Conservation (phyloP, 2,329 filamentous ascomycete species). For the Monosporascus ibericus region DNA sequence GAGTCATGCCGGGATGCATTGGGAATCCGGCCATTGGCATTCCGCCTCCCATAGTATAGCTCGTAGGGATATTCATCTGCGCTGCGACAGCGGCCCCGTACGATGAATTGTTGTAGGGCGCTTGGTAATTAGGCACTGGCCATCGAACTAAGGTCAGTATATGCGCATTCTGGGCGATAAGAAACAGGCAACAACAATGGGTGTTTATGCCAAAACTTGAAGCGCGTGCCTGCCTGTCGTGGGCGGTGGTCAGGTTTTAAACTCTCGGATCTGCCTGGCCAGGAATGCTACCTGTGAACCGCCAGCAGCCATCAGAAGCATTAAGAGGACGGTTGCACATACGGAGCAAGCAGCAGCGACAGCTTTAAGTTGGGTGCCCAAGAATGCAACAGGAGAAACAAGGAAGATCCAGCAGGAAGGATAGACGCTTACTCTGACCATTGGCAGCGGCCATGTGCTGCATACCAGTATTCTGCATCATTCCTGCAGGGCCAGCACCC, state of each 20-base stretch:
- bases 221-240: too few species aligned
- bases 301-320: slow-evolving; percentile 8
- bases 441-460: slow-evolving; percentile 50
- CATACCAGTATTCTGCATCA: slow-evolving; percentile 59
- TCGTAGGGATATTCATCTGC: slow-evolving; percentile 41
- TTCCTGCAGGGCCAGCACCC: slow-evolving; percentile 45
- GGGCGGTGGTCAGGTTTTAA: background rate
- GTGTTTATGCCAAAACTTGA: slow-evolving; percentile 7
- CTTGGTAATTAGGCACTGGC: slow-evolving; percentile 49
- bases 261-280: slow-evolving; percentile 5
- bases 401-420: slow-evolving; percentile 15
- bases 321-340: background rate
- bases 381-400: slow-evolving; percentile 11
- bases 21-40: slow-evolving; percentile 48
- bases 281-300: slow-evolving; percentile 6
- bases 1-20: slow-evolving; percentile 48
- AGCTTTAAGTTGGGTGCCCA: slow-evolving; percentile 3
- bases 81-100: slow-evolving; percentile 48
- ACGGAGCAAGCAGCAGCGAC: background rate
- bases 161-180: slow-evolving; percentile 8
- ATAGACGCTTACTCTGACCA: slow-evolving; percentile 49
- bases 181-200: slow-evolving; percentile 9
- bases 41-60: slow-evolving; percentile 50
- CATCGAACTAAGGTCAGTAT: slow-evolving; percentile 24
- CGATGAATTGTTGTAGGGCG: slow-evolving; percentile 51